These are phyloP conservation scores for Macrophomina phaseolina DNA, from an alignment of 2,329 filamentous ascomycete species.

Conservation along the genomic window DNA sequence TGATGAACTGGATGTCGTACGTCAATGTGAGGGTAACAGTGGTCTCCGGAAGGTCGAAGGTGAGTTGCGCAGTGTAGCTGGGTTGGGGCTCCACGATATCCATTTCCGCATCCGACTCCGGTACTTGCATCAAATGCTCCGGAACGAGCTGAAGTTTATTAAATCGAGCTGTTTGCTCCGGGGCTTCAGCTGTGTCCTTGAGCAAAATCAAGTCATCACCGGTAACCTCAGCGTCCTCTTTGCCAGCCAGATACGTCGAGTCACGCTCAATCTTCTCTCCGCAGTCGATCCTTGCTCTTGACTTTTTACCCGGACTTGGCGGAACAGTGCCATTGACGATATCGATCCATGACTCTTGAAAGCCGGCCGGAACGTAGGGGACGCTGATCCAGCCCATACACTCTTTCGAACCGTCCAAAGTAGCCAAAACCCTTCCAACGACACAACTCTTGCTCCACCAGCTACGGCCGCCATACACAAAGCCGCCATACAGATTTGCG, in stretches of 20 bases:
- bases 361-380: slow-evolving; percentile 46
- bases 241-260: slow-evolving; percentile 30
- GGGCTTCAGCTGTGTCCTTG: slow-evolving; percentile 34
- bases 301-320: slow-evolving; percentile 34
- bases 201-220: slow-evolving; percentile 47
- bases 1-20: slow-evolving; percentile 61
- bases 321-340: slow-evolving; percentile 43
- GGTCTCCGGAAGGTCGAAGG: slow-evolving; percentile 37
- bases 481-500: slow-evolving; percentile 61
- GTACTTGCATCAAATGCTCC: not conserved
- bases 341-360: slow-evolving; percentile 57
- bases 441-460: slow-evolving; percentile 65
- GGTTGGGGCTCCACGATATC: slow-evolving; percentile 30
- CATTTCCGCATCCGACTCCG: slow-evolving; percentile 1
- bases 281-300: slow-evolving; percentile 45
- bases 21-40: slow-evolving; percentile 45
- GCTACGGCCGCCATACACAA: slow-evolving; percentile 55
- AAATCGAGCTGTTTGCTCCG: not conserved
- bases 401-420: slow-evolving; percentile 51
- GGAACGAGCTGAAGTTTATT: slow-evolving; percentile 13
- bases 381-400: slow-evolving; percentile 63
- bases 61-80: slow-evolving; percentile 39
- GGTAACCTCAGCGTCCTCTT: slow-evolving; percentile 30
- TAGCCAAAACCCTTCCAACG: slow-evolving; percentile 59
- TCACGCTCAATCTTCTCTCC: slow-evolving; percentile 40